Conservation (phyloP, 73 alveolate species). For the Tetrahymena elliotti region DNA sequence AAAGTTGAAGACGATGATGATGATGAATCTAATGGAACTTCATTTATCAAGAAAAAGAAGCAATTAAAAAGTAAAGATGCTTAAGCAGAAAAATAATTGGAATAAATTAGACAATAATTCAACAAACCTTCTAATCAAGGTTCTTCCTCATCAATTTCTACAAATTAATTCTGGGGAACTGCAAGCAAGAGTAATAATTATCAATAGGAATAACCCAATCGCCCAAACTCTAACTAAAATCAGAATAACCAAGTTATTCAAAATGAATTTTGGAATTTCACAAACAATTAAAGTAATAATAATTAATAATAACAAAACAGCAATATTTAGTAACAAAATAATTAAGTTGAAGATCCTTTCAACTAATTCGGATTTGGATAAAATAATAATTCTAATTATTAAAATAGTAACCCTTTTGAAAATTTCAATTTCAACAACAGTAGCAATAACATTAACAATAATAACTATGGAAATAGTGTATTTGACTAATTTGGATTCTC, state of each 20-base stretch:
- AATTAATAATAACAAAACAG: neutral
- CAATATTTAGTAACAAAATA: neutral
- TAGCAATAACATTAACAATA: neutral
- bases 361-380: neutral
- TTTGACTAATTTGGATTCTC: neutral
- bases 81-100: neutral
- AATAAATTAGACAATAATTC: neutral
- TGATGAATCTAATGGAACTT: neutral
- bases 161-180: neutral
- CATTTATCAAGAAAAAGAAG: neutral
- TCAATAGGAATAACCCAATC: neutral
- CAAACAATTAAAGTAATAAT: neutral
- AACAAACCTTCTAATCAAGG: neutral
- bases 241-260: neutral
- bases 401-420: neutral
- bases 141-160: neutral
- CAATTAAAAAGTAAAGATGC: neutral
- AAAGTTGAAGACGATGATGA: neutral
- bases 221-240: neutral
- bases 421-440: neutral
- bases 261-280: neutral
- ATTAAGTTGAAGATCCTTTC: neutral
- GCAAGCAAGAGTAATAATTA: no score
- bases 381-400: neutral
- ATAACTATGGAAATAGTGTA: neutral